Conservation (phyloP, 306 rosid species). For the Senna siamea region DNA sequence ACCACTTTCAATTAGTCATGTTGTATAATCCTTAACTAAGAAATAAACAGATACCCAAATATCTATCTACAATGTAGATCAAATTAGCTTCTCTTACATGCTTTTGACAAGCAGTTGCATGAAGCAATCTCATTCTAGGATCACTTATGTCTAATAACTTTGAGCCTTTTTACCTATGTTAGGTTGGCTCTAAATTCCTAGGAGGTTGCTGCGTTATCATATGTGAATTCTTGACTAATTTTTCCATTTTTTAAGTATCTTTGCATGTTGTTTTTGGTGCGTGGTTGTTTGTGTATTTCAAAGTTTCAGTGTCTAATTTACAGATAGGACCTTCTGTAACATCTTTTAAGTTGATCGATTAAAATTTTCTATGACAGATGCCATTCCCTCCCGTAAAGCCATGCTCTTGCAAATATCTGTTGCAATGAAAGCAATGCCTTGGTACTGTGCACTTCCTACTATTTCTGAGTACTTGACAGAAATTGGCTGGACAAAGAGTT, state of each 20-base stretch:
- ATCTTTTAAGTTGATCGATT: constrained; percentile 30
- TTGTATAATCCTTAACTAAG: not conserved
- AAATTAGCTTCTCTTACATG: not conserved
- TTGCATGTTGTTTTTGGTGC: not conserved
- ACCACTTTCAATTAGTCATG: not conserved
- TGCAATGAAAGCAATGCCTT: constrained; percentile 92
- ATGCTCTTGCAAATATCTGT: constrained; percentile 83
- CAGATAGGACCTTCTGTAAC: not conserved
- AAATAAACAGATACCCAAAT: not conserved
- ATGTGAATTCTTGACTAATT: not conserved
- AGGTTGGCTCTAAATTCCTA: constrained; percentile 8
- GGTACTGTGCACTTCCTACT: constrained; percentile 74
- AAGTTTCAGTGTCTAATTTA: constrained; percentile 12
- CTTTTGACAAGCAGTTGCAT: constrained; percentile 11
- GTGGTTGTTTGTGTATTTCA: not conserved
- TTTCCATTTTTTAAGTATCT: not conserved
- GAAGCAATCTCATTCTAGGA: constrained; percentile 13
- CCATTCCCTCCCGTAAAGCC: constrained; percentile 73
- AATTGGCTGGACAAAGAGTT: constrained; percentile 78
- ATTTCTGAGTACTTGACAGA: constrained; percentile 81
- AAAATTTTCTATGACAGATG: constrained; percentile 61
- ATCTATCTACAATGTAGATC: not conserved
- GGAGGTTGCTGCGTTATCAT: not conserved
- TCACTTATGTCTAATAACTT: not conserved
- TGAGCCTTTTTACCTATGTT: not conserved